These are phyloP conservation scores for Tarenaya hassleriana DNA, from an alignment of 345 rosid species.

Conservation along the genomic window DNA sequence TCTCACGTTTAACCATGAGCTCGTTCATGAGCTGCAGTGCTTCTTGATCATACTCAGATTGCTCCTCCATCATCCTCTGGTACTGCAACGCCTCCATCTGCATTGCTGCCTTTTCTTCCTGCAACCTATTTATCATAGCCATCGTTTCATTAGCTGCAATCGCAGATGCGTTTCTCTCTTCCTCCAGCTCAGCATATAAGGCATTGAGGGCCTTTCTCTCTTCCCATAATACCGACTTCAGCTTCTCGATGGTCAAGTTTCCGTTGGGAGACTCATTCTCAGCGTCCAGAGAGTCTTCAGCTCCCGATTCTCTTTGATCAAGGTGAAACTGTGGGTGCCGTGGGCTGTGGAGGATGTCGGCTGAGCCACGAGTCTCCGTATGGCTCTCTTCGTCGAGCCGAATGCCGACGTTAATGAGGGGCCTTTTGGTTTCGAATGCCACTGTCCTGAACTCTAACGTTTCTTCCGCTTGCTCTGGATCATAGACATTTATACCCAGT, in stretches of 20 bases:
- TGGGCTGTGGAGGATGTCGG: constrained; percentile 46
- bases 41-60: constrained; percentile 91
- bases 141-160: constrained; percentile 88
- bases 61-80: constrained; percentile 99
- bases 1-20: constrained; percentile 70
- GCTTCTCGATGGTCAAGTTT: constrained; percentile 49
- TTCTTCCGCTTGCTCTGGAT: constrained; percentile 31
- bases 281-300: constrained; percentile 61
- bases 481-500: constrained; percentile 11
- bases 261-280: constrained; percentile 53
- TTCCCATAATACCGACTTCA: constrained; percentile 50
- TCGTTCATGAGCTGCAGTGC: constrained; percentile 89
- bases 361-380: constrained; percentile 56
- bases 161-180: constrained; percentile 93
- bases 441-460: constrained; percentile 42
- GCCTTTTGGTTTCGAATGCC: constrained; percentile 29
- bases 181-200: constrained; percentile 77
- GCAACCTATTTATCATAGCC: constrained; percentile 98
- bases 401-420: constrained; percentile 21
- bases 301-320: constrained; percentile 43
- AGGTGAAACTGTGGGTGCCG: constrained; percentile 51
- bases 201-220: constrained; percentile 67
- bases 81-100: constrained; percentile 99
- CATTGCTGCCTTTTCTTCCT: constrained; percentile 97
- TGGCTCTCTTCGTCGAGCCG: constrained; percentile 51